Percentiles rank a stretch among this genome's conserved stretches.
These are phyloP conservation scores for Hericium erinaceus DNA, from an alignment of 768 basidiomycete species.

Conservation along the genomic window DNA sequence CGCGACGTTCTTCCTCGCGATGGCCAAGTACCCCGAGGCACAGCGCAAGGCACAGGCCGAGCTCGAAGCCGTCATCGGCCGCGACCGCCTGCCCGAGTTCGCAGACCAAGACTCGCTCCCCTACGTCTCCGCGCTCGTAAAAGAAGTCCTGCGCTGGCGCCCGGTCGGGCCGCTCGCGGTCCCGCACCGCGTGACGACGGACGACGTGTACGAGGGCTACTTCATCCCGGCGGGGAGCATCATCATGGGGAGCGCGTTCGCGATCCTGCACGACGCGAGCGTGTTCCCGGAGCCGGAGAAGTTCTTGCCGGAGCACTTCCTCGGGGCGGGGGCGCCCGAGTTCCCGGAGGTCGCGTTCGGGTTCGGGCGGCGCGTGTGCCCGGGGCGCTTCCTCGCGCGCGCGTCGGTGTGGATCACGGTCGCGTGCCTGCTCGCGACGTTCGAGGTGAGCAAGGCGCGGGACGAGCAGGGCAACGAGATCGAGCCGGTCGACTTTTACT, in stretches of 20 bases:
- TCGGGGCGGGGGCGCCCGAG: constrained; percentile 8
- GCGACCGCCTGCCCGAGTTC: constrained; percentile 18
- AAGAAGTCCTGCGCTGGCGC: constrained; percentile 22
- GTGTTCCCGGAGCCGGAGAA: constrained; percentile 26
- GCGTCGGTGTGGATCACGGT: constrained; percentile 11
- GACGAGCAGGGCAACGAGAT: constrained; percentile 10
- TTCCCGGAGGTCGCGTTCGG: constrained; percentile 10
- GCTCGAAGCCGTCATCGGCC: constrained; percentile 22
- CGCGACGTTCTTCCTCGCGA: constrained; percentile 22
- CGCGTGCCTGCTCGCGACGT: constrained; percentile 11
- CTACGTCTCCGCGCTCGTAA: constrained; percentile 17
- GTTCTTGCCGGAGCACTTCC: constrained; percentile 31
- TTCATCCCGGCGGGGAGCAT: neutral
- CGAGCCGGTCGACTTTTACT: constrained; percentile 9
- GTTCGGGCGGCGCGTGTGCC: constrained; percentile 6
- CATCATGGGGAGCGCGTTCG: neutral
- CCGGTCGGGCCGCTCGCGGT: constrained; percentile 21
- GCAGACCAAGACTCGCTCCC: constrained; percentile 19
- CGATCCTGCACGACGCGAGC: constrained; percentile 23
- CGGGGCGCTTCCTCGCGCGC: constrained; percentile 16
- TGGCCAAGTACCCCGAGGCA: constrained; percentile 22
- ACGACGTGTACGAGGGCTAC: neutral
- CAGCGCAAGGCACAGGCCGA: constrained; percentile 23
- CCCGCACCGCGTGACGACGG: neutral
- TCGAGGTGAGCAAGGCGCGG: constrained; percentile 9